Evolutionary conservation across 805 yeast species (phyloP), one percentile per base, ranked within the genome.

Genomic region (Ogataea glucozyma): DNA sequence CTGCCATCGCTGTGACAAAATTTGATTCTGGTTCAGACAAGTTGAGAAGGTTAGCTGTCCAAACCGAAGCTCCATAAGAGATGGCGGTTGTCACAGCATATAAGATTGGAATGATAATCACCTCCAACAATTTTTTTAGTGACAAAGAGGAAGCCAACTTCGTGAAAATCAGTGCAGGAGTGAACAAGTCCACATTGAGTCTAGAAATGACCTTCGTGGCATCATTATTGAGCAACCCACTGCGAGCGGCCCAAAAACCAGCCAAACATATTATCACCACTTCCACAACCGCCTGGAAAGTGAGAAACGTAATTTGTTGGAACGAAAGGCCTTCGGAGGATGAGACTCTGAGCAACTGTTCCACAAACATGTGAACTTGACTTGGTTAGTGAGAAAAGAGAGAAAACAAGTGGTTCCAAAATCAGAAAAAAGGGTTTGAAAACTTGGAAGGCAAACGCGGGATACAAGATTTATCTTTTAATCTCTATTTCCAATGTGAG

Each of bases 1-100:
- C 96, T 2, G 93, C 88, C 95, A 93, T 93, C 2, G 97, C 98
- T 17, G 95, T 85, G 38, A 93, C 97, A 57, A 88, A 91, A 66
- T 91, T 90, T 3, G 87, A 60, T 65, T 93, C 97, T 11, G 86
- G 79, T 37, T 70, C 77, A 54, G 85, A 85, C 54, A 93, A 68
- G 6, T 65, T 57, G 48, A 89, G 61, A 31, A 80, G 49, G 11
- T 64, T 61, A 3, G 88, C 70, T 30, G 81, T 74, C 17, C 78
- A 21, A 22, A 68, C 66, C 6, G 96, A 85, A 26, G 88, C 79
- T 8, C 67, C 18, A 54, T 69, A 83, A 1, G 97, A 82, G 14
- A 89, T 82, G 13, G 76, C 78, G 0, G 97, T 89, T n/a, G 89
- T 79, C 21, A 90, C 50, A n/a, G 80, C 88, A 62, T 76, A 91